Percentiles rank a stretch among this genome's conserved stretches.
Conservation (phyloP, 306 rosid species). For the Ceratonia siliqua region DNA sequence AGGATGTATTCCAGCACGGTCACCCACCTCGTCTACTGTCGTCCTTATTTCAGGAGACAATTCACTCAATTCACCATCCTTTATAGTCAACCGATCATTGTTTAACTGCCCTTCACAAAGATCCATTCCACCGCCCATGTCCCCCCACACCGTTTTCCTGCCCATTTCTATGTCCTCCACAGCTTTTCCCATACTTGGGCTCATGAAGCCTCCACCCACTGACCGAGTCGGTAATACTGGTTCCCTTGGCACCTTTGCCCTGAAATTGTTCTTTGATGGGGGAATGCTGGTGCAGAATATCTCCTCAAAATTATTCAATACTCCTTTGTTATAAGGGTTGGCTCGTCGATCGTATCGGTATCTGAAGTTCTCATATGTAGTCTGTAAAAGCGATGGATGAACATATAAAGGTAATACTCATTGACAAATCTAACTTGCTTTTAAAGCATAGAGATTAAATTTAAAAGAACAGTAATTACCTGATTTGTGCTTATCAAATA, state of each 20-base stretch:
- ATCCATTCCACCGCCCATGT: conserved; percentile 70
- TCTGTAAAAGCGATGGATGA: conserved; percentile 52
- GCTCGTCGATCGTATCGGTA: conserved; percentile 83
- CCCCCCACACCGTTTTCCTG: conserved; percentile 92
- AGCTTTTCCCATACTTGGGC: conserved; percentile 86
- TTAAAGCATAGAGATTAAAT: background rate
- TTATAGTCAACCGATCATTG: conserved; percentile 65
- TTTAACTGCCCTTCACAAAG: conserved; percentile 58
- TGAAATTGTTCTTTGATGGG: conserved; percentile 76
- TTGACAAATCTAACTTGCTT: background rate
- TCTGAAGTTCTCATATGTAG: conserved; percentile 93
- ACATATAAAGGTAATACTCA: background rate
- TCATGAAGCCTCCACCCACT: conserved; percentile 84
- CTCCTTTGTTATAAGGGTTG: conserved; percentile 84
- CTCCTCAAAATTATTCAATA: conserved; percentile 76
- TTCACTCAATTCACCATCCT: conserved; percentile 76
- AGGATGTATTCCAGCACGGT: conserved; percentile 81
- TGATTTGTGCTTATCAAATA: conserved; percentile 95
- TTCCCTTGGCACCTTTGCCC: conserved; percentile 77
- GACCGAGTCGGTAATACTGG: conserved; percentile 67
- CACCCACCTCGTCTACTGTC: conserved; percentile 61
- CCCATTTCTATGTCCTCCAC: conserved; percentile 96
- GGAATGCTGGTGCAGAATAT: conserved; percentile 79
- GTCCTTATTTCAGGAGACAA: conserved; percentile 75
- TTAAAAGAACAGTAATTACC: conserved; percentile 44